Percentiles rank a stretch among this genome's conserved stretches.
These are phyloP conservation scores for Allomyces macrogynus DNA, from an alignment of 192 early-diverging fungal genomes.

Conservation along the genomic window DNA sequence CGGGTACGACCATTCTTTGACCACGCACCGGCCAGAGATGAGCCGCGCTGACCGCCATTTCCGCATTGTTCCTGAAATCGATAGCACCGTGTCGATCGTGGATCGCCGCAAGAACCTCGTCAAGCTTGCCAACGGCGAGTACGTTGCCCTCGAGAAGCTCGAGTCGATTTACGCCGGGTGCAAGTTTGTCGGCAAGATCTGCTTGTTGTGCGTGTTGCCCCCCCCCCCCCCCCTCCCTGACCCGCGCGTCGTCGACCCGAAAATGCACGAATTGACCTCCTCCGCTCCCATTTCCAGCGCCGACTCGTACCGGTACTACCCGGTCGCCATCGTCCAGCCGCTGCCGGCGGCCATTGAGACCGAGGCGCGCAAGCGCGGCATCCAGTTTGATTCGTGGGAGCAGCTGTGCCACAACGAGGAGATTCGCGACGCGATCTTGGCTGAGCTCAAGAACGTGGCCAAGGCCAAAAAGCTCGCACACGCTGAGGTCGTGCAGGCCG, in stretches of 20 bases:
- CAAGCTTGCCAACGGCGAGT: conserved; percentile 77
- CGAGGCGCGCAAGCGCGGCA: conserved; percentile 19
- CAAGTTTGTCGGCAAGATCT: conserved; percentile 56
- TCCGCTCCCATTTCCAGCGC: conserved; percentile 12
- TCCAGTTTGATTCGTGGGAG: conserved; percentile 20
- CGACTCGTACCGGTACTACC: conserved; percentile 44
- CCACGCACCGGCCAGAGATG: too few species aligned
- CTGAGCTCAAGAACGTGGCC: conserved; percentile 11
- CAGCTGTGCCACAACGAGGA: conserved; percentile 28
- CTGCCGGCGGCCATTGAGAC: conserved; percentile 29
- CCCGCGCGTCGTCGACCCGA: too few species aligned
- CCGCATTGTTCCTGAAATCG: conserved; percentile 9
- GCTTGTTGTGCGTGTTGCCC: conserved; percentile 17
- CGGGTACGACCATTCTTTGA: conserved; percentile 4
- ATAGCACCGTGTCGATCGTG: conserved; percentile 62
- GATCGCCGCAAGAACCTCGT: conserved; percentile 89
- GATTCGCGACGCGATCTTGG: conserved; percentile 13
- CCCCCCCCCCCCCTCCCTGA: too few species aligned
- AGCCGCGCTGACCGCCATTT: too few species aligned
- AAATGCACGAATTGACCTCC: too few species aligned
- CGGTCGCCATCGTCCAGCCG: conserved; percentile 63
- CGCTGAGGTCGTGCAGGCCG: conserved; percentile 49
- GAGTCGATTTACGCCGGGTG: conserved; percentile 72
- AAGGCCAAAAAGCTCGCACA: conserved; percentile 42
- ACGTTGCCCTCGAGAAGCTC: conserved; percentile 84